Evolutionary conservation across 176 grass and related monocot genomes (phyloP), one percentile per base, ranked within the genome.

Genomic region (Oryza longistaminata): DNA sequence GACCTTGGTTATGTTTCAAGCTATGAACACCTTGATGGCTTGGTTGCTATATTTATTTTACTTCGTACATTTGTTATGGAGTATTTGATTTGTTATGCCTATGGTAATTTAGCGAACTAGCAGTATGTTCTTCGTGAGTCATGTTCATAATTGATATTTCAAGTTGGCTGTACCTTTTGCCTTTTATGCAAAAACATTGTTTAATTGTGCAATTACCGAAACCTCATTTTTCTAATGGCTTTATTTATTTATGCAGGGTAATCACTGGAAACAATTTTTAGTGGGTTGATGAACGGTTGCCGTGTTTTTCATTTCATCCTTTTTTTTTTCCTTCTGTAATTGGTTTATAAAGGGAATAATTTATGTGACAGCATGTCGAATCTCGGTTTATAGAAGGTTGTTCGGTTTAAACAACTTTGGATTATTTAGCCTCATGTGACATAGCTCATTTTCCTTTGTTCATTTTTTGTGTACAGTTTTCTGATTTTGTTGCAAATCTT

Each of bases 341-440:
- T 91, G 89, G 33, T 91, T 91, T 87, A 91, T 90, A 91, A 87
- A 81, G 76, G 85, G 85, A 84, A 91, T 91, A 84, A 87, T 87
- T 79, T 90, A 66, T 90, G 85, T 80, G 85, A 87, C 88, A 83
- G 16, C 64, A 85, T 76, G 72, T 82, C 22, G 85, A 91, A 91
- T 91, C 81, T 84, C 87, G 85, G 65, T 84, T 84, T 87, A 91
- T 91, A 91, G 89, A 91, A 87, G 72, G 78, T 76, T 87, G 81
- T 83, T 87, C 71, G 60, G 76, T 91, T 87, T 79, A 81, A 87
- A 87, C 62, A 75, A 87, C 52, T 34, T 75, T 12, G 46, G 84
- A 87, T 91, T 80, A 71, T 66, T 55, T 52, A 43, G 43, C n/a
- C 84, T 53, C 7, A 29, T 62, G 7, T 53, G 33, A 68, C 22